Base-by-base conservation (phyloP, 352 stramenopile species). In the Albugo laibachii region DNA sequence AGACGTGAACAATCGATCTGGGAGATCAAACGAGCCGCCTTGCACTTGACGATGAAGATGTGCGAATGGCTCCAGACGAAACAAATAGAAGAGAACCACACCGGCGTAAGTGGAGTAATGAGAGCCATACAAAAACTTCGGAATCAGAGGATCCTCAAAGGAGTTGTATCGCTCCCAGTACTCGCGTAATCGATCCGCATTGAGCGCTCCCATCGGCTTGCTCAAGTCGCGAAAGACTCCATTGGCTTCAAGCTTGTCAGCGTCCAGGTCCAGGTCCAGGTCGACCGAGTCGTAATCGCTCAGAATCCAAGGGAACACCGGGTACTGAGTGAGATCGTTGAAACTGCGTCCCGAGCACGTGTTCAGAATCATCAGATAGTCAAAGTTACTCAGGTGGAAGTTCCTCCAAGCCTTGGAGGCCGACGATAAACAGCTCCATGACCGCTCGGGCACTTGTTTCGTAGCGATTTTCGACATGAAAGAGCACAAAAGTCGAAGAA, bases 1-100 rank as follows among this genome's bases (percentile, higher is more conserved):
- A 18, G 87, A 98, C 46, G 86, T 86, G 55, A 99, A 99, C 13
- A 99, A 59, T 0, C 95, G 84, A 56, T 99, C 96, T 0, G 94
- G 75, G 0, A 98, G 75, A 80, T 99, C 95, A 56, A 99, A 99
- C 24, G 83, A 68, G 2, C 92, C 92, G 42, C 86, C 76, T 70
- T 99, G 95, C 55, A 99, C 92, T 39, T 96, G 83, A 18, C 89
- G 65, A 64, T 99, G 93, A 1, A 99, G 69, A 13, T 77, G 70
- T n/a, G 94, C 88, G 63, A 97, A 99, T 2, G 96, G 96, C 64
- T 99, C 86, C n/a, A 98, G 55, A 36, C 96, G 77, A 44, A 99
- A 80, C 13, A 99, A 76, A 57, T 97, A 99, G 57, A 99, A 96
- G 16, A 99, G 59, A 41, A 99, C 95, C 27, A 98, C 93, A 36